phyloP scores from a whole-genome alignment of 78 protist genomes.

The Speleostelium caveatum region DNA sequence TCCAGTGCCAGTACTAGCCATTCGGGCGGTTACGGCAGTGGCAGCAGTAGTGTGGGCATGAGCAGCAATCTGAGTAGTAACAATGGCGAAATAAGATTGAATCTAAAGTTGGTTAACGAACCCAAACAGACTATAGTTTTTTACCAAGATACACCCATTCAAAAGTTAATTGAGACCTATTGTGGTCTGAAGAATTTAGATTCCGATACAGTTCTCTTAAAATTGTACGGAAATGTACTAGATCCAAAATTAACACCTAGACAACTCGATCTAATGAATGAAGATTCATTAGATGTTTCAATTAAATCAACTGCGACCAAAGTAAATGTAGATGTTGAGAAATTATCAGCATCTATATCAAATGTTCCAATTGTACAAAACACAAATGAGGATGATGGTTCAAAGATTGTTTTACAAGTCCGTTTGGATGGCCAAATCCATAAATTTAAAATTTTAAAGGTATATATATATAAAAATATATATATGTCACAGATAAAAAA shows the following conservation, averaged over 20 bases:
- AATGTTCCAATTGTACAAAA: background rate
- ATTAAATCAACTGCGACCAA: background rate
- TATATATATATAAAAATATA: background rate
- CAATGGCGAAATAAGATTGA: background rate
- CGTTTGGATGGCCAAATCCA: conserved; percentile 1
- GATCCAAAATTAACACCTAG: conserved; percentile 31
- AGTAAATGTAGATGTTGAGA: no score
- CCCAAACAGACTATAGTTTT: background rate
- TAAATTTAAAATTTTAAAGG: conserved; percentile 55
- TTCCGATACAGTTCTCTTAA: conserved; percentile 7
- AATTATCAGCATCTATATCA: background rate
- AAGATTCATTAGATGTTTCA: conserved; percentile 19
- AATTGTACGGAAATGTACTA: conserved; percentile 21
- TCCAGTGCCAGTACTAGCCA: background rate
- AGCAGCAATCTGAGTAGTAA: background rate
- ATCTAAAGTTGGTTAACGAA: conserved; percentile 28
- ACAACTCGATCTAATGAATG: conserved; percentile 25
- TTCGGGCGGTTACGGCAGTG: background rate
- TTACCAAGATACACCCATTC: conserved; percentile 22
- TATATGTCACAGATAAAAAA: background rate
- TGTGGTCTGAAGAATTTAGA: conserved; percentile 21
- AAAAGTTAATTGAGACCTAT: conserved; percentile 11
- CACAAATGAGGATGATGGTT: conserved; percentile 7
- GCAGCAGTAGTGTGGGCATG: background rate
- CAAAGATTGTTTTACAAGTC: conserved; percentile 19